These are phyloP conservation scores for Tolypocladium sp. DNA, from an alignment of 2,329 filamentous ascomycete species.

Conservation along the genomic window DNA sequence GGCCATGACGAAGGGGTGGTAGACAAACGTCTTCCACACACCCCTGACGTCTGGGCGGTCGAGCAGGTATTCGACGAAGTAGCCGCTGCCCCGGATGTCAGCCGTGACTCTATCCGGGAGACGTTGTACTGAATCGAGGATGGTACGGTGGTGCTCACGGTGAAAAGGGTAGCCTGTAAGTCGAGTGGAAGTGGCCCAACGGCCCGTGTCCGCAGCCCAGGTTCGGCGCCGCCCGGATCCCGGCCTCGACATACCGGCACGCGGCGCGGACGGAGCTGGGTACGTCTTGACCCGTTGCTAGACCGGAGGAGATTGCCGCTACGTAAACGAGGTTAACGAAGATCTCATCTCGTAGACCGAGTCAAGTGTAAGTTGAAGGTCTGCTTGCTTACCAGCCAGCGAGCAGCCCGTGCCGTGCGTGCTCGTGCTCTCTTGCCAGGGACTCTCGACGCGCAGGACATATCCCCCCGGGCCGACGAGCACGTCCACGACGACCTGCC, in stretches of 20 bases:
- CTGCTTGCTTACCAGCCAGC: conserved; percentile 64
- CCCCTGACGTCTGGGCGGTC: conserved; percentile 62
- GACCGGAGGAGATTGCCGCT: conserved; percentile 68
- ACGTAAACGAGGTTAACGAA: background rate
- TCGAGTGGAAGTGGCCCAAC: conserved; percentile 71
- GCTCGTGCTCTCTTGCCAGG: conserved; percentile 64
- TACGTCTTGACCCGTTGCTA: conserved; percentile 50
- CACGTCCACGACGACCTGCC: conserved; percentile 65
- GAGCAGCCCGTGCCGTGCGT: conserved; percentile 96
- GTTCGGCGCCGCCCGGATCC: conserved; percentile 54
- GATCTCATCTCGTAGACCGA: background rate
- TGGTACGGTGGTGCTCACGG: conserved; percentile 33
- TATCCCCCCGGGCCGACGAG: conserved; percentile 52
- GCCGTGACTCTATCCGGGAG: background rate
- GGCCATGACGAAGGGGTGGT: conserved; percentile 73
- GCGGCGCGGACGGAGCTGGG: conserved; percentile 55
- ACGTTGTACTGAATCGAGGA: background rate
- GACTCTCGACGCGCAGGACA: conserved; percentile 56
- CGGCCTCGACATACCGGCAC: conserved; percentile 62
- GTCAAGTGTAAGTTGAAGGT: background rate
- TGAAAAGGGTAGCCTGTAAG: conserved; percentile 57
- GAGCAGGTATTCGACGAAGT: conserved; percentile 77
- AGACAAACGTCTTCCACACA: conserved; percentile 66
- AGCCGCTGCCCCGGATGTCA: conserved; percentile 39
- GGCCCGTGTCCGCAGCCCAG: conserved; percentile 62